These are phyloP conservation scores for Iberis pinnata DNA, from an alignment of 345 rosid species.

Conservation along the genomic window DNA sequence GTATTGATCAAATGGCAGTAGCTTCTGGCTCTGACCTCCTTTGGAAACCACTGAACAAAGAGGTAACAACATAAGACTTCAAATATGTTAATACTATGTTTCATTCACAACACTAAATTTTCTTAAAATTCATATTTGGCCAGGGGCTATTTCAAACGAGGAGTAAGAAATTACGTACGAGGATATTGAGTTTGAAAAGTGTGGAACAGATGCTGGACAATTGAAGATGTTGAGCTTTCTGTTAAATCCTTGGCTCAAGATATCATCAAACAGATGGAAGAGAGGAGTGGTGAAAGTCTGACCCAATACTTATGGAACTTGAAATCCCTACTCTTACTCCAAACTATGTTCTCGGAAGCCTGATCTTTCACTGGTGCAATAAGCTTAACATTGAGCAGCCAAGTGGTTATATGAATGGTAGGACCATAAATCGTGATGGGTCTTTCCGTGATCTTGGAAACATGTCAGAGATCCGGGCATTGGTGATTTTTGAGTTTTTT, in stretches of 20 bases:
- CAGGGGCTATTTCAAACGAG: constrained; percentile 94
- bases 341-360: constrained; percentile 76
- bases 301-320: constrained; percentile 63
- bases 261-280: constrained; percentile 76
- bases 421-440: too few relatives aligned
- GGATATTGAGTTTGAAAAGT: constrained; percentile 66
- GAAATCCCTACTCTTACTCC: constrained; percentile 67
- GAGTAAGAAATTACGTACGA: constrained; percentile 68
- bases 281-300: constrained; percentile 79
- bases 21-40: constrained; percentile 81
- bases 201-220: constrained; percentile 62
- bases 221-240: constrained; percentile 72
- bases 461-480: too few relatives aligned
- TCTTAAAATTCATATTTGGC: background rate
- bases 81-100: too few relatives aligned
- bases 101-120: too few relatives aligned
- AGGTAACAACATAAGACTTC: constrained; percentile 51
- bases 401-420: constrained; percentile 45
- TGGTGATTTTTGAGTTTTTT: too few relatives aligned
- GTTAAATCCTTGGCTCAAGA: constrained; percentile 83
- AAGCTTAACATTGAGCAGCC: constrained; percentile 74
- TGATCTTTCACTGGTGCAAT: constrained; percentile 76
- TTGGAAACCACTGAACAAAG: constrained; percentile 89
- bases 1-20: constrained; percentile 94
- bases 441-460: too few relatives aligned